Evolutionary conservation across 192 early-diverging fungal genomes (phyloP).

Genomic region (Jimgerdemannia lactiflua): DNA sequence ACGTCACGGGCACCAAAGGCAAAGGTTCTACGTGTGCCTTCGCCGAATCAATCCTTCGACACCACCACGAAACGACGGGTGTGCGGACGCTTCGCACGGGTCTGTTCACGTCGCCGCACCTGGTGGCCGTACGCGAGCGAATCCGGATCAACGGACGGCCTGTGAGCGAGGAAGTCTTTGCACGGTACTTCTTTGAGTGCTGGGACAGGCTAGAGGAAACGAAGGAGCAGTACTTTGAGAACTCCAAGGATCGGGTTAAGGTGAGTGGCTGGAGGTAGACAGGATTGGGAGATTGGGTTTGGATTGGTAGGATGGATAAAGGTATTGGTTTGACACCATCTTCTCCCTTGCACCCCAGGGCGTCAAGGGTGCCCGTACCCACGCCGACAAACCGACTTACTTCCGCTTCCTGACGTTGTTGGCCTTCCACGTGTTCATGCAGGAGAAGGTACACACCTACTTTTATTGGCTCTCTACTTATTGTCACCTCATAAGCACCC

Average conservation of each 20-base stretch:
- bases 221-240: slow-evolving; percentile 37
- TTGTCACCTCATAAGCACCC: background rate
- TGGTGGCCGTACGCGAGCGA: slow-evolving; percentile 89
- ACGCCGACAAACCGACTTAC: slow-evolving; percentile 69
- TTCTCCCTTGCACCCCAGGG: background rate
- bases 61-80: slow-evolving; percentile 16
- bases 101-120: slow-evolving; percentile 91
- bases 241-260: too few relatives aligned
- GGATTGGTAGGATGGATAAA: too few relatives aligned
- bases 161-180: slow-evolving; percentile 68
- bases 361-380: slow-evolving; percentile 10
- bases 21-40: slow-evolving; percentile 87
- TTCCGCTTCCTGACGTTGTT: slow-evolving; percentile 91
- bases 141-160: slow-evolving; percentile 90
- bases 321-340: background rate
- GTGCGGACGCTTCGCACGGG: slow-evolving; percentile 48
- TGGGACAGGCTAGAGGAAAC: slow-evolving; percentile 70
- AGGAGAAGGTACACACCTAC: slow-evolving; percentile 50
- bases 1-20: slow-evolving; percentile 85
- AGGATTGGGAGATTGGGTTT: too few relatives aligned
- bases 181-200: slow-evolving; percentile 85
- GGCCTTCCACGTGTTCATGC: slow-evolving; percentile 85
- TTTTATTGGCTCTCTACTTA: background rate
- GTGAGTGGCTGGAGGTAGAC: too few relatives aligned
- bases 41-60: slow-evolving; percentile 71